These are phyloP conservation scores for Kondoa malvinella DNA, from an alignment of 768 basidiomycete species.

Conservation along the genomic window DNA sequence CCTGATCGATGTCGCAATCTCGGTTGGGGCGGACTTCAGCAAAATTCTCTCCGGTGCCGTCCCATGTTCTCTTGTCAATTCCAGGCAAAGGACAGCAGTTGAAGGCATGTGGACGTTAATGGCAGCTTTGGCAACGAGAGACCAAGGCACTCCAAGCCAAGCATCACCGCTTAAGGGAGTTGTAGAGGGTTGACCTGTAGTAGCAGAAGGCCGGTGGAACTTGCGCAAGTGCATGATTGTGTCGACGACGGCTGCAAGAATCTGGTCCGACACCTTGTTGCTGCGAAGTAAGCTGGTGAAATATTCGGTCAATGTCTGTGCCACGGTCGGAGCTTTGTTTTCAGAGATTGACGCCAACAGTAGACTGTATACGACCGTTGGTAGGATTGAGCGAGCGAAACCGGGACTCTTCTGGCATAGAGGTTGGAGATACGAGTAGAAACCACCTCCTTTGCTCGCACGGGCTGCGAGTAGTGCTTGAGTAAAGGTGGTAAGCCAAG, in stretches of 20 bases:
- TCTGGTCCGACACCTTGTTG: not conserved
- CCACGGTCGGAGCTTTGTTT: not conserved
- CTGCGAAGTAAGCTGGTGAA: not conserved
- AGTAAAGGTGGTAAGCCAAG: not conserved
- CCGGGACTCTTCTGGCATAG: not conserved
- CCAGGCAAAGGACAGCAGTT: conserved; percentile 74
- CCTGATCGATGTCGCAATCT: not conserved
- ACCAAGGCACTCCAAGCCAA: conserved; percentile 66
- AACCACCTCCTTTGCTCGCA: not conserved
- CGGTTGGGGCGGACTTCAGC: conserved; percentile 56
- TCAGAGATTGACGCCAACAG: not conserved
- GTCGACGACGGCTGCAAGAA: conserved; percentile 42
- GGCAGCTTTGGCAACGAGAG: conserved; percentile 54
- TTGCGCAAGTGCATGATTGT: conserved; percentile 63
- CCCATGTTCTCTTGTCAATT: conserved; percentile 38
- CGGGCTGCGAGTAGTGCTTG: not conserved
- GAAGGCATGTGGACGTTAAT: conserved; percentile 67
- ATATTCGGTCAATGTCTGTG: not conserved
- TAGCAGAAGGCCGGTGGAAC: conserved; percentile 41
- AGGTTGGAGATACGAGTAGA: not conserved
- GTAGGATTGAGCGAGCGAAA: not conserved
- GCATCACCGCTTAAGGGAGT: conserved; percentile 27
- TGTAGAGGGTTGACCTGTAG: conserved; percentile 18
- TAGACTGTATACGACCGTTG: not conserved
- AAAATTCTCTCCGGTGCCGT: not conserved